Percentiles rank a stretch among this genome's conserved stretches.
Evolutionary conservation across 371 early-diverging fungal genomes (phyloP).

Genomic region (Thermomucor indicae-seudaticae): DNA sequence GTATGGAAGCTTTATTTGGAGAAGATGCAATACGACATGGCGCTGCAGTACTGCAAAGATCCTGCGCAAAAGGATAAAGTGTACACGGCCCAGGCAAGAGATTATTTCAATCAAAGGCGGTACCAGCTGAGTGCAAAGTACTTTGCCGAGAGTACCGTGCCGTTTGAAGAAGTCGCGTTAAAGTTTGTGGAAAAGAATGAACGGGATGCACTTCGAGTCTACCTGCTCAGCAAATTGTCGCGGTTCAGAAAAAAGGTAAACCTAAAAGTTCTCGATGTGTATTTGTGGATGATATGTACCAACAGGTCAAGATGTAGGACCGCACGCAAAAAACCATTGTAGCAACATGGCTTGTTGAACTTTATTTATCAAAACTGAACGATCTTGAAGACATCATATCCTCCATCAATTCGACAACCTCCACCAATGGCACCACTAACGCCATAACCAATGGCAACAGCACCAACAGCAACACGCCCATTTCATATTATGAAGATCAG

Average conservation of each 20-base stretch:
- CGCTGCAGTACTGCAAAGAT: constrained; percentile 74
- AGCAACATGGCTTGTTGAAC: constrained; percentile 86
- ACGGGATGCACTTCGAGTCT: constrained; percentile 70
- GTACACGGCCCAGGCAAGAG: constrained; percentile 80
- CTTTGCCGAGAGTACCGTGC: constrained; percentile 76
- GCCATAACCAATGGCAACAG: too few species aligned
- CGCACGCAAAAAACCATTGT: constrained; percentile 77
- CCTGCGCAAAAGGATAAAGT: constrained; percentile 73
- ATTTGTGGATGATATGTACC: not conserved
- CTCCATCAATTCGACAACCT: constrained; percentile 16
- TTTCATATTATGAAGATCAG: constrained; percentile 38
- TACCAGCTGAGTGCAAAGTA: constrained; percentile 78
- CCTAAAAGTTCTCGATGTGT: not conserved
- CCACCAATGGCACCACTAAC: constrained; percentile 5
- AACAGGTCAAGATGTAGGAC: constrained; percentile 49
- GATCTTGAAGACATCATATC: constrained; percentile 57
- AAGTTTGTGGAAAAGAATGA: constrained; percentile 79
- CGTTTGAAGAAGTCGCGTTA: constrained; percentile 81
- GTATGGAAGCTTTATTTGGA: constrained; percentile 87
- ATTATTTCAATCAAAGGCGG: constrained; percentile 71
- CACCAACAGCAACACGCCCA: constrained; percentile 6
- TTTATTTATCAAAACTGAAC: constrained; percentile 76
- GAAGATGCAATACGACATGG: constrained; percentile 69
- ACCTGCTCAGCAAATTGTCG: constrained; percentile 65
- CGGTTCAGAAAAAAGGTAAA: constrained; percentile 55